phyloP scores from a whole-genome alignment of 2,329 filamentous ascomycete genomes.

The Colletotrichum filicis region DNA sequence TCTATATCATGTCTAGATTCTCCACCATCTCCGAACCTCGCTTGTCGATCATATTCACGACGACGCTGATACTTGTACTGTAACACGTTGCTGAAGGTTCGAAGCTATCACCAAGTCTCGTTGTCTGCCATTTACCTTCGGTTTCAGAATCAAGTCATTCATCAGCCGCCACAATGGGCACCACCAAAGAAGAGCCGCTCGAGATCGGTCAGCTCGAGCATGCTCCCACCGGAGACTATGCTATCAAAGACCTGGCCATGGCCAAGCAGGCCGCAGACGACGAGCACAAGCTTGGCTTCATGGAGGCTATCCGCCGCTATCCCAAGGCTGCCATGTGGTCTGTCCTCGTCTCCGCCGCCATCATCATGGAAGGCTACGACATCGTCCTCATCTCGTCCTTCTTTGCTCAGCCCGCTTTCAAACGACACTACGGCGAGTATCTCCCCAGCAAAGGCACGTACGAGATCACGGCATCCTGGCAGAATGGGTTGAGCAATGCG shows the following conservation, averaged over 20 bases:
- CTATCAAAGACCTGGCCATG: constrained; percentile 11
- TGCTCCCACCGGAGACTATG: background rate
- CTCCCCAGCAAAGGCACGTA: constrained; percentile 36
- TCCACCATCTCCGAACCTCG: background rate
- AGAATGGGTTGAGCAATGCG: constrained; percentile 57
- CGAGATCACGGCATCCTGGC: constrained; percentile 60
- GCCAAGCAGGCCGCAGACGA: constrained; percentile 18
- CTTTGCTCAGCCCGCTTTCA: constrained; percentile 49
- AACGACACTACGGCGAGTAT: constrained; percentile 40
- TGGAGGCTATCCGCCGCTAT: constrained; percentile 18
- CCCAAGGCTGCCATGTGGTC: constrained; percentile 49
- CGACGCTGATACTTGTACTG: no score
- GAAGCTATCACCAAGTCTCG: no score
- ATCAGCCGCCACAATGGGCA: background rate
- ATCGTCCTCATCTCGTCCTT: constrained; percentile 48
- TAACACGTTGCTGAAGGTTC: no score
- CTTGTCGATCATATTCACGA: background rate
- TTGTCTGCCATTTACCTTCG: no score
- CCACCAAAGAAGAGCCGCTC: constrained; percentile 2
- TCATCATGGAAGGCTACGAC: constrained; percentile 57
- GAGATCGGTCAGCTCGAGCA: constrained; percentile 2
- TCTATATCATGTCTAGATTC: background rate
- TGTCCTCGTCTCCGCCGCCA: constrained; percentile 47
- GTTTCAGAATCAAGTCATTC: background rate
- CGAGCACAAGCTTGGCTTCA: constrained; percentile 3